Conservation (phyloP, 2,329 filamentous ascomycete species). For the Cytospora schulzeri region DNA sequence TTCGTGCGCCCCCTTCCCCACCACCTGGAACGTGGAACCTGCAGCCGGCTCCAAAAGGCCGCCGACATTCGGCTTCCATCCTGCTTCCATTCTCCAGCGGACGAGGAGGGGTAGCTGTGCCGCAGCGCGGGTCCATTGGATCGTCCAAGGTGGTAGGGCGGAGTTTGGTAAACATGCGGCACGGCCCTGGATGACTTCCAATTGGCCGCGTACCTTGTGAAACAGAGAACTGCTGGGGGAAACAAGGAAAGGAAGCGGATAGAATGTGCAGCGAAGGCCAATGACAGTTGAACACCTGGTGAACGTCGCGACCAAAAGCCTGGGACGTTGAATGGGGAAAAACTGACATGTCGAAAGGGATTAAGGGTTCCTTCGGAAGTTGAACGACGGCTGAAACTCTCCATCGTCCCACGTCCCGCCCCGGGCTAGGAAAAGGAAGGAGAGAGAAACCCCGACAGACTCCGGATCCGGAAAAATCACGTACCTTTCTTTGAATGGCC, state of each 20-base stretch:
- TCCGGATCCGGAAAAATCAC: slow-evolving; percentile 31
- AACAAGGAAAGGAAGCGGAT: neutral
- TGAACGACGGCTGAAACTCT: slow-evolving; percentile 3
- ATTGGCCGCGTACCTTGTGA: slow-evolving; percentile 11
- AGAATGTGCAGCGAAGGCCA: neutral
- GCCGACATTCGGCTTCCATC: neutral
- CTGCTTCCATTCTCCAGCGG: neutral
- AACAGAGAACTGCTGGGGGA: neutral
- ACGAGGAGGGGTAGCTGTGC: neutral
- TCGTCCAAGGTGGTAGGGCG: slow-evolving; percentile 6
- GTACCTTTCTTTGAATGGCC: slow-evolving; percentile 55
- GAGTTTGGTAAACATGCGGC: slow-evolving; percentile 20
- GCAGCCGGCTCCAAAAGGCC: slow-evolving; percentile 1
- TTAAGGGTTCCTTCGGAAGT: neutral
- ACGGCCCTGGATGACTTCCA: slow-evolving; percentile 6
- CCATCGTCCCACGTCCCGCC: neutral
- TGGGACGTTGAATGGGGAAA: neutral
- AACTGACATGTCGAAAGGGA: neutral
- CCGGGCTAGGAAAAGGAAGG: neutral
- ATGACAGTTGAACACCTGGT: neutral
- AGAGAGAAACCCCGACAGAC: neutral
- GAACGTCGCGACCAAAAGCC: neutral
- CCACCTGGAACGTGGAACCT: neutral
- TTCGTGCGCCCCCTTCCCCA: neutral
- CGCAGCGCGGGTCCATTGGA: slow-evolving; percentile 10